phyloP scores from a whole-genome alignment of 2,329 filamentous ascomycete species.

The Thielaviopsis musarum region DNA sequence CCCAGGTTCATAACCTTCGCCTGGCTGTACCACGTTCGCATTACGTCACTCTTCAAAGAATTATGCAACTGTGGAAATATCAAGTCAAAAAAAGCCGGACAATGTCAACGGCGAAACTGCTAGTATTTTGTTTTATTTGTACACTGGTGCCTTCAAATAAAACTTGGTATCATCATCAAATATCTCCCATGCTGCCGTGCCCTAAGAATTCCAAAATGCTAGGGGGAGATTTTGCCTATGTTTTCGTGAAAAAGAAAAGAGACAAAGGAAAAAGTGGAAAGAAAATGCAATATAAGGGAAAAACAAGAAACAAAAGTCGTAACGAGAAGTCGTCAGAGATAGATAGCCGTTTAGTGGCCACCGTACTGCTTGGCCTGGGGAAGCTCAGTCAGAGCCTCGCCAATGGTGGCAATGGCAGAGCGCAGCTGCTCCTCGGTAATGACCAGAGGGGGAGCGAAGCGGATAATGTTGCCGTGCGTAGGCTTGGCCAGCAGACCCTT shows the following conservation, averaged over 20 bases:
- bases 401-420: conserved; percentile 62
- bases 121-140: background rate
- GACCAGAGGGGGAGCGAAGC: conserved; percentile 87
- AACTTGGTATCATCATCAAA: conserved; percentile 8
- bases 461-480: conserved; percentile 96
- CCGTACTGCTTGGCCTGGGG: conserved; percentile 34
- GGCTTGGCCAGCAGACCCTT: conserved; percentile 96
- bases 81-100: conserved; percentile 5
- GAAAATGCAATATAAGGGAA: background rate
- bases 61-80: background rate
- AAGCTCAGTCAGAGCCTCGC: conserved; percentile 65
- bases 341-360: conserved; percentile 18
- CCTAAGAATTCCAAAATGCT: conserved; percentile 2
- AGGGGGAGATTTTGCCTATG: conserved; percentile 1
- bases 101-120: conserved; percentile 4
- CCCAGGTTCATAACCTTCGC: background rate
- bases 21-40: background rate
- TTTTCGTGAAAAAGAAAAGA: background rate
- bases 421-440: conserved; percentile 80
- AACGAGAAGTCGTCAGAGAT: too few relatives aligned
- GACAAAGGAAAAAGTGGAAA: background rate
- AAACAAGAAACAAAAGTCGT: background rate
- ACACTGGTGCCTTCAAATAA: background rate
- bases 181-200: conserved; percentile 3
- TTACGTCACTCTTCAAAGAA: background rate